Percentiles rank a stretch among this genome's conserved stretches.
Conservation (phyloP, 2,329 filamentous ascomycete species). For the Pseudofabraea citricarpa region DNA sequence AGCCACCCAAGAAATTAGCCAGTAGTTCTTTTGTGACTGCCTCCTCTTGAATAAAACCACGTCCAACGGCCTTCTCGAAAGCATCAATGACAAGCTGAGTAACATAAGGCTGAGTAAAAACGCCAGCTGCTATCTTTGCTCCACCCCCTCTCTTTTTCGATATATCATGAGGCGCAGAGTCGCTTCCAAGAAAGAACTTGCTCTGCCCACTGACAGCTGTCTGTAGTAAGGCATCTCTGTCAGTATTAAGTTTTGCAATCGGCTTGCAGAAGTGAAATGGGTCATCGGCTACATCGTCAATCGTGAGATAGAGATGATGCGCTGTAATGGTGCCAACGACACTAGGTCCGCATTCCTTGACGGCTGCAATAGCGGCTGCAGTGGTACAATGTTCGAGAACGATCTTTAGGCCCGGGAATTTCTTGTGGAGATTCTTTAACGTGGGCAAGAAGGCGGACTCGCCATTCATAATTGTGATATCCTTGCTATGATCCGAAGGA, state of each 20-base stretch:
- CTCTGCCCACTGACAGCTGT: constrained; percentile 53
- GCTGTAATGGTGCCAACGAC: constrained; percentile 51
- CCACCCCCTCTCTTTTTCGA: constrained; percentile 51
- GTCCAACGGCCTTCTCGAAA: constrained; percentile 56
- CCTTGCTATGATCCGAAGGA: constrained; percentile 35
- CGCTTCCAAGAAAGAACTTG: constrained; percentile 65
- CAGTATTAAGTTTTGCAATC: constrained; percentile 37
- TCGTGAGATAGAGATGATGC: constrained; percentile 49
- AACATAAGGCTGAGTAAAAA: constrained; percentile 74
- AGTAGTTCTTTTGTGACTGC: constrained; percentile 52
- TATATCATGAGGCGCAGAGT: constrained; percentile 59
- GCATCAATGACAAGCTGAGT: constrained; percentile 59
- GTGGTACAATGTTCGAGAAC: constrained; percentile 86
- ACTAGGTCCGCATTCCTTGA: constrained; percentile 68
- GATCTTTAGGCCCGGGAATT: constrained; percentile 68
- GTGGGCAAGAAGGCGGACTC: constrained; percentile 79
- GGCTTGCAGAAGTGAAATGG: constrained; percentile 71
- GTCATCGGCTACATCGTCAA: constrained; percentile 67
- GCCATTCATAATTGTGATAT: constrained; percentile 58
- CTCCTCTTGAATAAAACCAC: constrained; percentile 43
- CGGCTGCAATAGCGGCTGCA: constrained; percentile 72
- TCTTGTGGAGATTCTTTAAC: constrained; percentile 64
- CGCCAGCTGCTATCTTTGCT: constrained; percentile 58
- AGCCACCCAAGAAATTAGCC: constrained; percentile 47
- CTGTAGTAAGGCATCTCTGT: constrained; percentile 44